phyloP scores from a whole-genome alignment of 2,329 filamentous ascomycete species.

The Tolypocladium guangdongense region DNA sequence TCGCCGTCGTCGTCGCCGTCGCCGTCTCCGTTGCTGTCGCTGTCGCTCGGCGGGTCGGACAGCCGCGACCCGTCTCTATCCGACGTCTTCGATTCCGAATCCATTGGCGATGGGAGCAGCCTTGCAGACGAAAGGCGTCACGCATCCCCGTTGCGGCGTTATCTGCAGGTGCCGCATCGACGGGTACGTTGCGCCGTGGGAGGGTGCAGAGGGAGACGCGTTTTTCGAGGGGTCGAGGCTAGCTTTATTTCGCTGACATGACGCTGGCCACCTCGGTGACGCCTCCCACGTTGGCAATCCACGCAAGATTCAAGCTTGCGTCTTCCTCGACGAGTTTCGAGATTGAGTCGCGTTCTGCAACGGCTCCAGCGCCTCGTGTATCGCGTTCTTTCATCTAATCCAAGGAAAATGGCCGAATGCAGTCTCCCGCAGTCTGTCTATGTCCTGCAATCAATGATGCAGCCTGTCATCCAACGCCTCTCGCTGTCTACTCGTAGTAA shows the following conservation, averaged over 20 bases:
- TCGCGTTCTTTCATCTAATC: neutral
- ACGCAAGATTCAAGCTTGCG: no score
- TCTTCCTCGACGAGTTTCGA: neutral
- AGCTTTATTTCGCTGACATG: neutral
- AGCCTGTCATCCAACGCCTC: neutral
- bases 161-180: neutral
- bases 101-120: constrained; percentile 13
- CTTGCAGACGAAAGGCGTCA: neutral
- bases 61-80: constrained; percentile 22
- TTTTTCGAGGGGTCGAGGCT: neutral
- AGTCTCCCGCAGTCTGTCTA: neutral
- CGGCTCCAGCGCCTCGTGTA: neutral
- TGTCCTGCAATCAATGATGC: neutral
- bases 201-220: neutral
- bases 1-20: constrained; percentile 13
- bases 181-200: neutral
- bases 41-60: constrained; percentile 13
- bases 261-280: no score
- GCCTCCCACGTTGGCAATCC: neutral
- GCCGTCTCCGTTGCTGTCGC: constrained; percentile 6
- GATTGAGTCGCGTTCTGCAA: neutral
- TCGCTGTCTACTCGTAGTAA: neutral
- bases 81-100: constrained; percentile 16
- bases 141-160: neutral
- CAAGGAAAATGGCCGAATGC: neutral